These are phyloP conservation scores for Eucalyptus grandis DNA, from an alignment of 345 rosid species.

Conservation along the genomic window DNA sequence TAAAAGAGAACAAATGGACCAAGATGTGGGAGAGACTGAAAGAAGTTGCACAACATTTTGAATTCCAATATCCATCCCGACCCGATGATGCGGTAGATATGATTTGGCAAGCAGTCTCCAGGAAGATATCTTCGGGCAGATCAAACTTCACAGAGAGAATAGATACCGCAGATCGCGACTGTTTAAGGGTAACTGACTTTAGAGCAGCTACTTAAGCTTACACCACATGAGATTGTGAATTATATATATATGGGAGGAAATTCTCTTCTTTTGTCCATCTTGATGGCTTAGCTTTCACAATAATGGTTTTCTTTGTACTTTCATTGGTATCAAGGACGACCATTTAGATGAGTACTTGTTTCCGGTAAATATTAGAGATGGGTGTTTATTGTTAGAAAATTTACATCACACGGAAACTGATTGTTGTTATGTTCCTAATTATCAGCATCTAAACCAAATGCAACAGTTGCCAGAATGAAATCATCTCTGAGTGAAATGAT, in stretches of 20 bases:
- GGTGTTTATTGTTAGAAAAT: background rate
- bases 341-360: background rate
- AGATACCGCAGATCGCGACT: conserved; percentile 40
- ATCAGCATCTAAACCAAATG: background rate
- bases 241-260: background rate
- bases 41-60: conserved; percentile 37
- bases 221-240: background rate
- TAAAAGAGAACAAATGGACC: conserved; percentile 47
- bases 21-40: conserved; percentile 65
- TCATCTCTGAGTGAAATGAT: background rate
- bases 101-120: conserved; percentile 75
- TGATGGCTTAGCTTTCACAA: background rate
- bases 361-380: background rate
- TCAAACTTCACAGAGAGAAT: conserved; percentile 34
- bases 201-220: background rate
- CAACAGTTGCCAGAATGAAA: background rate
- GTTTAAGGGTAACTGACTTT: background rate
- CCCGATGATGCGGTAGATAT: conserved; percentile 77
- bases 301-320: background rate
- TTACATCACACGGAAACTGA: background rate
- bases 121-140: conserved; percentile 31
- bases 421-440: background rate
- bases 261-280: background rate
- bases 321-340: background rate
- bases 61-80: conserved; percentile 67